Evolutionary conservation across 306 rosid genomes (phyloP).

Genomic region (Datisca glomerata): DNA sequence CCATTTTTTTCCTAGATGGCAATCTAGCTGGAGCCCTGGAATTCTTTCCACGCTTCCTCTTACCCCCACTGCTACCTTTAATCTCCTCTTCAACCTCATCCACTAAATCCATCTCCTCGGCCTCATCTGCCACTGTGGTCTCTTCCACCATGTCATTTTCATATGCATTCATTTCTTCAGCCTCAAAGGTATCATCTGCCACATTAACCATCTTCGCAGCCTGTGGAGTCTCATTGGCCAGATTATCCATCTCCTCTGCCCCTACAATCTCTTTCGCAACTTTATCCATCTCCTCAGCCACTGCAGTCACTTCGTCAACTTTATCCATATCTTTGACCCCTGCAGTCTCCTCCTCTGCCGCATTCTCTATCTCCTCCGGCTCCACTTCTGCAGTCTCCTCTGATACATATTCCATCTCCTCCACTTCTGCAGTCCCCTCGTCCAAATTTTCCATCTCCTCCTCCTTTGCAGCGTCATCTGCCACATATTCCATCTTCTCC

Average conservation of each 20-base stretch:
- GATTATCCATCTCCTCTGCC: constrained; percentile 10
- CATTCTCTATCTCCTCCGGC: constrained; percentile 1
- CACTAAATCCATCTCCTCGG: constrained; percentile 25
- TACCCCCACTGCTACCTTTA: constrained; percentile 32
- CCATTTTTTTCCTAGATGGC: constrained; percentile 52
- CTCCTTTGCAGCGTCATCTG: background rate
- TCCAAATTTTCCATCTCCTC: constrained; percentile 4
- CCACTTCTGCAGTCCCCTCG: constrained; percentile 1
- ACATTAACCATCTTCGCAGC: constrained; percentile 16
- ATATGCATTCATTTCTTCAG: constrained; percentile 23
- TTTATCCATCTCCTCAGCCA: constrained; percentile 11
- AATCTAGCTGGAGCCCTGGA: constrained; percentile 33
- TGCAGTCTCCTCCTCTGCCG: constrained; percentile 9
- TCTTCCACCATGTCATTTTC: constrained; percentile 16
- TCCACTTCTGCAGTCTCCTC: constrained; percentile 3
- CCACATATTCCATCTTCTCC: constrained; percentile 3
- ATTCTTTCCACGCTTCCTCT: constrained; percentile 80
- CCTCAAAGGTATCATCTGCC: constrained; percentile 22
- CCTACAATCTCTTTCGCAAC: constrained; percentile 17
- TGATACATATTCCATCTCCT: background rate
- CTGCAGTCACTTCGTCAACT: constrained; percentile 5
- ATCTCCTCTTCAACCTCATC: constrained; percentile 30
- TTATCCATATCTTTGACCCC: constrained; percentile 1
- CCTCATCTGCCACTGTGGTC: constrained; percentile 31
- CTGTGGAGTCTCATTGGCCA: constrained; percentile 13